Evolutionary conservation across 768 basidiomycete genomes (phyloP), one percentile per base, ranked within the genome.

Genomic region (Amanita jacksonii): DNA sequence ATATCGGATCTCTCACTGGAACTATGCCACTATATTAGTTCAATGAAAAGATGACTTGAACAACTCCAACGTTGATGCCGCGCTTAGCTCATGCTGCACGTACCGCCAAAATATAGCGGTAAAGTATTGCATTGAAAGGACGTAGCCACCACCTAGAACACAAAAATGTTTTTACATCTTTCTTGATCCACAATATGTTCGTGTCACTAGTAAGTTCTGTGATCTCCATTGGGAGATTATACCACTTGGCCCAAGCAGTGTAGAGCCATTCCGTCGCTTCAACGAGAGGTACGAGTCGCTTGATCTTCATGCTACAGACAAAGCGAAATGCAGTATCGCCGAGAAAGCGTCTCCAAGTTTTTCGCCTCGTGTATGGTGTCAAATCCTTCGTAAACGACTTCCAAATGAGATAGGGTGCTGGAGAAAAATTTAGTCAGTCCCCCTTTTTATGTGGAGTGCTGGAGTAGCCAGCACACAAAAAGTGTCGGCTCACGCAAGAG

Each of bases 101-200:
- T 60, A 53, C 16, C 51, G 51, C 58, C 57, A 62, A 36, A 60
- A 63, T 0, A 48, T 20, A 2, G 51, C 36, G 2, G 52, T 44
- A 38, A 47, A 57, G 31, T 49, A 48, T 24, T 38, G 39, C 20
- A 56, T 27, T 4, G 62, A 56, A 2, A 58, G n/a, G 10, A 57
- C 32, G 42, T 54, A 63, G 3, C 48, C 53, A 4, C 62, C 63
- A 15, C 63, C 63, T 64, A 31, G 6, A 12, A 6, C 6, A 28
- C 12, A 6, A 6, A 12, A 28, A 28, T 28, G n/a, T 6, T 12
- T 6, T 28, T 28, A n/a, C n/a, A n/a, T n/a, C n/a, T n/a, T n/a
- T n/a, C 20, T 62, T 60, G 35, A 65, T 47, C 66, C 66, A 67
- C 8, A 64, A 42, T 4, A 66, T 40, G 33, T 55, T 46, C 18